These are phyloP conservation scores for Ciborinia camelliae DNA, from an alignment of 2,329 filamentous ascomycete species.

Conservation along the genomic window DNA sequence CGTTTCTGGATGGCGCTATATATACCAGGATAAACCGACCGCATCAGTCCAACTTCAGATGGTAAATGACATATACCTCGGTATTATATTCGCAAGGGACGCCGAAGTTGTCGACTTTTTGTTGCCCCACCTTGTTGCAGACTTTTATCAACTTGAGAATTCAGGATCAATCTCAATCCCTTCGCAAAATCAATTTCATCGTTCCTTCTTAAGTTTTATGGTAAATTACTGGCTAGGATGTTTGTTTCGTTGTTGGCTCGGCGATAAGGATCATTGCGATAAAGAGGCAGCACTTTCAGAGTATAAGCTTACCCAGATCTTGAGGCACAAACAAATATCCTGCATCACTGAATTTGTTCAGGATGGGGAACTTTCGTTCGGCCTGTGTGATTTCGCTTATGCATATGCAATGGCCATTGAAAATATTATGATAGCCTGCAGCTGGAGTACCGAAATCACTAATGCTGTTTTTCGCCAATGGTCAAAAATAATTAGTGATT, in stretches of 20 bases:
- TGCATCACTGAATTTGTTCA: fast-evolving
- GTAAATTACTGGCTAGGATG: no score
- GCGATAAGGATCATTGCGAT: no score
- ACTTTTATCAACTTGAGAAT: no score
- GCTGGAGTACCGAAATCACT: neutral
- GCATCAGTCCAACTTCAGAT: fast-evolving
- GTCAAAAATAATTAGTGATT: no score
- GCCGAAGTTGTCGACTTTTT: neutral
- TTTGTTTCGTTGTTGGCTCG: no score
- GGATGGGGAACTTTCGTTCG: no score
- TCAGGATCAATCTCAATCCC: no score
- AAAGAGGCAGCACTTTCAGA: neutral
- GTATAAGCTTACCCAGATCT: neutral
- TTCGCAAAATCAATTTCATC: no score
- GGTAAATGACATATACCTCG: fast-evolving
- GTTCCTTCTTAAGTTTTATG: no score
- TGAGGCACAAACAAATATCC: no score
- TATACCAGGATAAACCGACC: neutral
- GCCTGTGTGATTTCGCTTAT: no score
- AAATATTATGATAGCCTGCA: fast-evolving
- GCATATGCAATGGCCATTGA: fast-evolving
- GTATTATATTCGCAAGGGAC: fast-evolving
- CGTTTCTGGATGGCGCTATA: neutral
- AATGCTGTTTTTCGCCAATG: neutral
- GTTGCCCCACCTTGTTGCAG: no score